Conservation (phyloP, 1,139 yeast genomes). For the Debaryomycetaceae sp. region DNA sequence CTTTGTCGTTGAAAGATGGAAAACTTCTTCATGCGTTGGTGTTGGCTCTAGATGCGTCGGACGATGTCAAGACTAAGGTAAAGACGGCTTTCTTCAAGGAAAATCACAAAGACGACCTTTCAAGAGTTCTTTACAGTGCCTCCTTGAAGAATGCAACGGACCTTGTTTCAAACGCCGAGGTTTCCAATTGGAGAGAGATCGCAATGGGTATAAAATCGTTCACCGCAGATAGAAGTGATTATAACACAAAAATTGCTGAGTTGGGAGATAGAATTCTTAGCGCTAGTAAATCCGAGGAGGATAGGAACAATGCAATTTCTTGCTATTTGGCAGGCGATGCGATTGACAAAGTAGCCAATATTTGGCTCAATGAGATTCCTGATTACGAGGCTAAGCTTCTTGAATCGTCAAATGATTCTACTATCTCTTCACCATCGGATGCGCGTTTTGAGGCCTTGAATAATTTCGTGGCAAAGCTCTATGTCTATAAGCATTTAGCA, state of each 20-base stretch:
- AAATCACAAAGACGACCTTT: conserved; percentile 52
- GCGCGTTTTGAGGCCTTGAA: conserved; percentile 83
- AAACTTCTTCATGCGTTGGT: conserved; percentile 76
- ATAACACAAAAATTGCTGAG: conserved; percentile 53
- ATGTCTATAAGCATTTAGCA: conserved; percentile 64
- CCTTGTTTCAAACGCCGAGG: conserved; percentile 73
- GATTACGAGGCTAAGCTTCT: conserved; percentile 53
- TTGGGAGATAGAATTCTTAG: conserved; percentile 67
- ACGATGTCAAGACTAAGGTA: conserved; percentile 61
- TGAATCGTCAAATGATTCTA: conserved; percentile 26
- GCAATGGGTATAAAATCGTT: conserved; percentile 68
- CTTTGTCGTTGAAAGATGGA: conserved; percentile 59
- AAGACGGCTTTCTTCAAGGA: conserved; percentile 66
- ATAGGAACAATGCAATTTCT: conserved; percentile 70
- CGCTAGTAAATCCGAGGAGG: conserved; percentile 21
- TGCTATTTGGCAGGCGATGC: conserved; percentile 83
- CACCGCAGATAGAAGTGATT: conserved; percentile 42
- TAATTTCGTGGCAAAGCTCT: conserved; percentile 78
- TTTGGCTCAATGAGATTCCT: conserved; percentile 82
- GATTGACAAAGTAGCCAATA: conserved; percentile 69
- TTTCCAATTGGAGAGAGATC: conserved; percentile 78
- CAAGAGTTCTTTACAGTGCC: conserved; percentile 71
- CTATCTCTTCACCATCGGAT: conserved; percentile 63
- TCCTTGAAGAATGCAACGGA: conserved; percentile 63
- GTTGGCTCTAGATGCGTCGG: conserved; percentile 71